Conservation (phyloP, 129 eudicot genomes). For the Glebionis coronaria region DNA sequence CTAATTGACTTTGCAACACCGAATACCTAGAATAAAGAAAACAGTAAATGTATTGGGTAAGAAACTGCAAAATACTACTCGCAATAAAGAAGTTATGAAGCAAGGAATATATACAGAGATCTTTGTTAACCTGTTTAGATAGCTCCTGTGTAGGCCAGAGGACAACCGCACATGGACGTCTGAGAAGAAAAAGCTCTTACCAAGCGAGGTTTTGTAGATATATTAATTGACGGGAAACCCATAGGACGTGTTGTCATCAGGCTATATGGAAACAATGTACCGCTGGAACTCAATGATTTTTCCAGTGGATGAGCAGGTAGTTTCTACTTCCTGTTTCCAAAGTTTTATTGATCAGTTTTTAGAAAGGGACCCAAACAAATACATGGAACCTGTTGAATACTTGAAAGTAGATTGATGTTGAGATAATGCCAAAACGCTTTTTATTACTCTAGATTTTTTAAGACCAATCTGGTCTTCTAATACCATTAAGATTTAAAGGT, state of each 20-base stretch:
- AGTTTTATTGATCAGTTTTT: no score
- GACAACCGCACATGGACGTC: conserved; percentile 29
- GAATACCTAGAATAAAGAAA: conserved; percentile 78
- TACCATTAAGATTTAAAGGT: no score
- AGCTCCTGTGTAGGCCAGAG: conserved; percentile 97
- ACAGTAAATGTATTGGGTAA: conserved; percentile 21
- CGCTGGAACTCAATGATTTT: conserved; percentile 63
- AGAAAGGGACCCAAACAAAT: no score
- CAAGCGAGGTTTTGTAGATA: conserved; percentile 70
- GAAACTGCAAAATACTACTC: neutral
- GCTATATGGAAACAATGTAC: conserved; percentile 54
- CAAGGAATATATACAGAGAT: neutral
- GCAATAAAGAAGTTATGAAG: neutral
- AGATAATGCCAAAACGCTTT: no score
- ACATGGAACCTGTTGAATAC: no score
- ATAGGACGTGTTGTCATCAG: conserved; percentile 66
- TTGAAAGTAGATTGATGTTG: no score
- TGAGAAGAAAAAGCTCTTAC: conserved; percentile 37
- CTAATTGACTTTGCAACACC: conserved; percentile 87
- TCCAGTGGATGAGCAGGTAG: conserved; percentile 81
- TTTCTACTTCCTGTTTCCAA: conserved; percentile 1
- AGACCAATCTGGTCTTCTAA: no score
- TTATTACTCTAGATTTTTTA: no score
- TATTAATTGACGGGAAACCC: conserved; percentile 75
- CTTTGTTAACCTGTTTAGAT: conserved; percentile 72